Percentiles rank a stretch among this genome's conserved stretches.
These are phyloP conservation scores for Lentinula detonsa DNA, from an alignment of 768 basidiomycete genomes.

Conservation along the genomic window DNA sequence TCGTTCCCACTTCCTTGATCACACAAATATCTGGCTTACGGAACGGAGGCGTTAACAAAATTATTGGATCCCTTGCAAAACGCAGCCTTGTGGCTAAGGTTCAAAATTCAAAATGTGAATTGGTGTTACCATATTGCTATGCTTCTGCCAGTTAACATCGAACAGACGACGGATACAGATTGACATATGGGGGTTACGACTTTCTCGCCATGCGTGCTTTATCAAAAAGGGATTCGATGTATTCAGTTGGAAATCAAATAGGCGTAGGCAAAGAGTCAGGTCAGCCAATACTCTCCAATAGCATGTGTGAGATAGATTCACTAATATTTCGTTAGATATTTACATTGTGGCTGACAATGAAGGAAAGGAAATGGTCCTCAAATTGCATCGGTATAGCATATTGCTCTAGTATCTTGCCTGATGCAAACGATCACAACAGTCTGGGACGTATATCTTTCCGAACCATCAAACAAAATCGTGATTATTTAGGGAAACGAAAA, in stretches of 20 bases:
- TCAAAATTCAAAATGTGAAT: constrained; percentile 86
- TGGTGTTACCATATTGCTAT: neutral
- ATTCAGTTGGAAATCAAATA: constrained; percentile 95
- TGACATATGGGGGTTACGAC: constrained; percentile 99
- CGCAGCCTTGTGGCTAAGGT: constrained; percentile 85
- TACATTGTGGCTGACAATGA: constrained; percentile 85
- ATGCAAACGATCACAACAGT: constrained; percentile 32
- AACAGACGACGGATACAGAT: constrained; percentile 90
- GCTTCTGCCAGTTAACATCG: constrained; percentile 5
- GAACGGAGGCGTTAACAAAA: constrained; percentile 90
- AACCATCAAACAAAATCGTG: constrained; percentile 92
- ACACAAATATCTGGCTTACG: constrained; percentile 90
- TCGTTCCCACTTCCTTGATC: constrained; percentile 86
- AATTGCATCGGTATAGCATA: constrained; percentile 75
- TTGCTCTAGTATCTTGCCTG: neutral
- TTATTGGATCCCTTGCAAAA: constrained; percentile 86
- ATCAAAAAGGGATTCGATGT: constrained; percentile 82
- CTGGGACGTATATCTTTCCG: constrained; percentile 97
- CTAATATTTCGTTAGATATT: constrained; percentile 50
- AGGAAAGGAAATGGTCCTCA: constrained; percentile 84
- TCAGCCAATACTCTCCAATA: constrained; percentile 22
- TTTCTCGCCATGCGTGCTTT: constrained; percentile 91
- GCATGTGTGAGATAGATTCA: neutral
- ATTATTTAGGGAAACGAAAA: constrained; percentile 93
- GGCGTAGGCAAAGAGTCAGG: constrained; percentile 98